Evolutionary conservation across 257 asterid species (phyloP).

Genomic region (Jacaranda mimosifolia): DNA sequence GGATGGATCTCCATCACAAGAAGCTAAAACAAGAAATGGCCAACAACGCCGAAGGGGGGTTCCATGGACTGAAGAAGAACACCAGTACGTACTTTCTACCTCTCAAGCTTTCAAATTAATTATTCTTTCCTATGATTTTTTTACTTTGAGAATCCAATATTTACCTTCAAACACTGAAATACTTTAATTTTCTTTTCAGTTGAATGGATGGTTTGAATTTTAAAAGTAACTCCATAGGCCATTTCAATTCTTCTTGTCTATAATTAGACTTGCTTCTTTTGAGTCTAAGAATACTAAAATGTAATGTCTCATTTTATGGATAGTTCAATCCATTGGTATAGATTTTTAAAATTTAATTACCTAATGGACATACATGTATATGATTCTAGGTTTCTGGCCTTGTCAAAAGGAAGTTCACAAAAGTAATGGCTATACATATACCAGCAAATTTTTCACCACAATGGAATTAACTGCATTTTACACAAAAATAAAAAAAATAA

Average conservation of each 20-base stretch:
- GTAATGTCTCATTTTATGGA: too few species aligned
- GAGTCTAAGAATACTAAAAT: too few species aligned
- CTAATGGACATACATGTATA: too few species aligned
- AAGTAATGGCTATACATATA: too few species aligned
- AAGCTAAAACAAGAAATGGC: neutral
- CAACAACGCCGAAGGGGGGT: constrained; percentile 32
- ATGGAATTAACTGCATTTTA: neutral
- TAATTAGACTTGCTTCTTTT: too few species aligned
- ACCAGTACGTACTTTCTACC: constrained; percentile 37
- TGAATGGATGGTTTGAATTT: neutral
- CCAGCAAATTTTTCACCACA: too few species aligned
- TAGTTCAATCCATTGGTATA: too few species aligned
- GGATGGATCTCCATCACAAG: neutral
- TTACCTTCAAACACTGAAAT: neutral
- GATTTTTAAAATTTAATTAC: too few species aligned
- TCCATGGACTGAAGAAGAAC: constrained; percentile 61
- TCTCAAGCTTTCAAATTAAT: neutral
- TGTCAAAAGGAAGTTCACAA: too few species aligned
- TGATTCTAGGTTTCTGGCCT: too few species aligned
- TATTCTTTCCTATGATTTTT: neutral
- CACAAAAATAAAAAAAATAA: neutral
- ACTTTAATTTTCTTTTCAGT: neutral
- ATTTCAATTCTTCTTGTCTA: too few species aligned
- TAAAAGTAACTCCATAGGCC: neutral
- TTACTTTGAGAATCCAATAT: neutral